Percentiles rank a stretch among this genome's conserved stretches.
Evolutionary conservation across 2,329 filamentous ascomycete genomes (phyloP).

Genomic region (Capronia epimyces): DNA sequence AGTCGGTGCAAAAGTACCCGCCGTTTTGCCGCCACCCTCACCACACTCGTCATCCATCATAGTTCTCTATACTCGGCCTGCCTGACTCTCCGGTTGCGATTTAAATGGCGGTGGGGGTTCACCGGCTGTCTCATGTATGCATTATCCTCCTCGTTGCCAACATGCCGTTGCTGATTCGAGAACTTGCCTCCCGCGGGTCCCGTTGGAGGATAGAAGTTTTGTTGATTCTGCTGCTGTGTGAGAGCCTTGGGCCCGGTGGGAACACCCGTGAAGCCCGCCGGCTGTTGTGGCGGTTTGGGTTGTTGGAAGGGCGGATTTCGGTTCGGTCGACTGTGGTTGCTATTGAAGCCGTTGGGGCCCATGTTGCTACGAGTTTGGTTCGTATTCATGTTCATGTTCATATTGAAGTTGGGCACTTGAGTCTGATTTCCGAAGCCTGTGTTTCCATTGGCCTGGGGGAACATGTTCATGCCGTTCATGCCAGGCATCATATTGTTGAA

Average conservation of each 20-base stretch:
- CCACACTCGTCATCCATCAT: background rate
- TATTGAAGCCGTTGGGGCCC: constrained; percentile 30
- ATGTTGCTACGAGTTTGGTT: constrained; percentile 25
- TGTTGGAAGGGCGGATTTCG: constrained; percentile 14
- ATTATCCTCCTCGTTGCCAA: constrained; percentile 67
- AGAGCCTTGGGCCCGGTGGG: constrained; percentile 28
- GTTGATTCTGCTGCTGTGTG: constrained; percentile 8
- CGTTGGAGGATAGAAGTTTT: constrained; percentile 20
- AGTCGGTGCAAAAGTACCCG: too few relatives aligned
- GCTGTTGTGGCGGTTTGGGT: constrained; percentile 30
- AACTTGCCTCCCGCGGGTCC: constrained; percentile 38
- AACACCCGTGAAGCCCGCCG: constrained; percentile 27
- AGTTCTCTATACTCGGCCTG: constrained; percentile 89
- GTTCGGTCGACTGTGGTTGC: constrained; percentile 30
- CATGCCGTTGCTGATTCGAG: constrained; percentile 54
- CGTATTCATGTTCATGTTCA: constrained; percentile 30
- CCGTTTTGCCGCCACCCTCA: too few relatives aligned
- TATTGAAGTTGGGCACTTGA: constrained; percentile 31
- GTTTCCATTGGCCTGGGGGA: constrained; percentile 33
- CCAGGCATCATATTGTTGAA: constrained; percentile 35
- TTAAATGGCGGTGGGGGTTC: constrained; percentile 85
- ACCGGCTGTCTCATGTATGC: constrained; percentile 95
- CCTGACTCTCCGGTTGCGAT: constrained; percentile 65
- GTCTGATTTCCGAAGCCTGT: constrained; percentile 30
- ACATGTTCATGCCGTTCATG: constrained; percentile 33